These are phyloP conservation scores for apple (Malus domestica) DNA, from an alignment of 306 rosid species.

Conservation along the genomic window ASM211411v1 NC_041800.1:32680733-32681232, in stretches of 20 bases:
- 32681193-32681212: too few species aligned
- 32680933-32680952: not conserved
- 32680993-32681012: not conserved
- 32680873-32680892: not conserved
- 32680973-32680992: not conserved
- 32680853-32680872: not conserved
- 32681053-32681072: not conserved
- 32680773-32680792: conserved; percentile 80
- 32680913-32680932: not conserved
- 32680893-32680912: not conserved
- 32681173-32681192: not conserved
- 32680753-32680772: conserved; percentile 80
- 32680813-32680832: not conserved
- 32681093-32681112: not conserved
- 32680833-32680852: not conserved
- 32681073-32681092: not conserved
- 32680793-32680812: conserved; percentile 22
- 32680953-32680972: not conserved
- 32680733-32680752: conserved; percentile 68
- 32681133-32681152: not conserved
- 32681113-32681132: not conserved
- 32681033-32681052: not conserved
- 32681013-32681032: not conserved
- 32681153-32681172: not conserved
- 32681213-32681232: too few species aligned